phyloP scores from a whole-genome alignment of 2,329 filamentous ascomycete species.

The Plectosphaerella cucumerina region DNA sequence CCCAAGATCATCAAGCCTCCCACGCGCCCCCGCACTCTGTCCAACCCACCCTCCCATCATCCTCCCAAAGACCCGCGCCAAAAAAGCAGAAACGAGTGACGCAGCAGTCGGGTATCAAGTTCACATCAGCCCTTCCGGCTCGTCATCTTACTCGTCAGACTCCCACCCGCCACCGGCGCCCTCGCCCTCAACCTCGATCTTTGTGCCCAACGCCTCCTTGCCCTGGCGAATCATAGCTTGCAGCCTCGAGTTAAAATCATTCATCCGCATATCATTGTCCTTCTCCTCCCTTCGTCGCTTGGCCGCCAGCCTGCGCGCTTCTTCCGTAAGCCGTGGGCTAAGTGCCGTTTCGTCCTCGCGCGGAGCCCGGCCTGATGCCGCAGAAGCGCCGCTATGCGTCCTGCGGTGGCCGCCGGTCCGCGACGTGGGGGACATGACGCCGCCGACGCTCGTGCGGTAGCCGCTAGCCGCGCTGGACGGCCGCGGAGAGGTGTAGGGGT shows the following conservation, averaged over 20 bases:
- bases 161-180: constrained; percentile 32
- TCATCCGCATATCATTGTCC: constrained; percentile 74
- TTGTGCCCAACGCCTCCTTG: constrained; percentile 77
- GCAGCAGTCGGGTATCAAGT: background rate
- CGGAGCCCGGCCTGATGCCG: constrained; percentile 27
- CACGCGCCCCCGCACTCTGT: background rate
- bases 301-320: constrained; percentile 72
- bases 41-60: background rate
- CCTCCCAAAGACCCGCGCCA: background rate
- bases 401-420: constrained; percentile 32
- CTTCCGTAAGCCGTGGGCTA: constrained; percentile 53
- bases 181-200: constrained; percentile 56
- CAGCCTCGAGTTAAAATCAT: constrained; percentile 72
- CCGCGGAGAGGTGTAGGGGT: constrained; percentile 8
- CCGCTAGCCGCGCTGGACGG: constrained; percentile 11
- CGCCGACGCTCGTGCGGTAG: constrained; percentile 8
- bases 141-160: constrained; percentile 26
- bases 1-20: background rate
- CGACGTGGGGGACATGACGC: constrained; percentile 17
- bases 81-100: constrained; percentile 7
- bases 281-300: constrained; percentile 68
- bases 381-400: constrained; percentile 39
- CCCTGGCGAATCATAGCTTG: constrained; percentile 87
- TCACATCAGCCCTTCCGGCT: constrained; percentile 6
- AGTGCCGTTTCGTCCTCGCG: constrained; percentile 20